Evolutionary conservation across 495 filamentous ascomycete genomes (phyloP).

Genomic region (Evernia prunastri): DNA sequence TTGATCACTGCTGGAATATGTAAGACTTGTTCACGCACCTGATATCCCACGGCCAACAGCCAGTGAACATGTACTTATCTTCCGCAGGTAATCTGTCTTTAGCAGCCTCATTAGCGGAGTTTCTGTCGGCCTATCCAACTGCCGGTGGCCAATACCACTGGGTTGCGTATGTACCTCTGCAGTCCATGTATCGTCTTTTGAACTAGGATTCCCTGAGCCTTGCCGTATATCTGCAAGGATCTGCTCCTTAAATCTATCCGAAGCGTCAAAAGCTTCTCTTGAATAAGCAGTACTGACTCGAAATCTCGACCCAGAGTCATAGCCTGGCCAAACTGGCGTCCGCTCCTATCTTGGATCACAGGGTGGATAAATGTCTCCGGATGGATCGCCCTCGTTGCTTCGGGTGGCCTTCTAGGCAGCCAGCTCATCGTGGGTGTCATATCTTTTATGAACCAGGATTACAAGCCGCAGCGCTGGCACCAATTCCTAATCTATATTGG

Average conservation of each 20-base stretch:
- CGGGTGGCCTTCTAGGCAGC: slow-evolving; percentile 42
- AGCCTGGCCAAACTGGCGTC: slow-evolving; percentile 42
- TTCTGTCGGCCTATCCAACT: slow-evolving; percentile 66
- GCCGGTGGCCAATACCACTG: slow-evolving; percentile 68
- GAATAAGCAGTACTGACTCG: background rate
- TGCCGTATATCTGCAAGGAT: background rate
- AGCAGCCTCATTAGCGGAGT: slow-evolving; percentile 64
- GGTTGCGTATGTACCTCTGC: slow-evolving; percentile 58
- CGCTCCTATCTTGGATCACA: slow-evolving; percentile 60
- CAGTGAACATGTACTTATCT: background rate
- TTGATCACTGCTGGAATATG: slow-evolving; percentile 64
- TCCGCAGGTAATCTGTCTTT: slow-evolving; percentile 51
- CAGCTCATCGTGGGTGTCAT: slow-evolving; percentile 44
- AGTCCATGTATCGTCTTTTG: slow-evolving; percentile 4
- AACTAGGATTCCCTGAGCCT: background rate
- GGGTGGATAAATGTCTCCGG: slow-evolving; percentile 72
- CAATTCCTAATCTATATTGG: slow-evolving; percentile 68
- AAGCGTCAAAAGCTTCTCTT: background rate
- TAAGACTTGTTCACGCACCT: background rate
- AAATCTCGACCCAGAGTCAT: background rate
- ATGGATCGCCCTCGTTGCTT: slow-evolving; percentile 56
- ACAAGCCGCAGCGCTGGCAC: slow-evolving; percentile 51
- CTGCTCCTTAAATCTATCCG: background rate
- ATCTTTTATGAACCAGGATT: slow-evolving; percentile 40
- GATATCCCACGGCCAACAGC: background rate